Base-by-base conservation (phyloP, 2,329 filamentous ascomycete species). In the Diplocarpon rosae region DNA sequence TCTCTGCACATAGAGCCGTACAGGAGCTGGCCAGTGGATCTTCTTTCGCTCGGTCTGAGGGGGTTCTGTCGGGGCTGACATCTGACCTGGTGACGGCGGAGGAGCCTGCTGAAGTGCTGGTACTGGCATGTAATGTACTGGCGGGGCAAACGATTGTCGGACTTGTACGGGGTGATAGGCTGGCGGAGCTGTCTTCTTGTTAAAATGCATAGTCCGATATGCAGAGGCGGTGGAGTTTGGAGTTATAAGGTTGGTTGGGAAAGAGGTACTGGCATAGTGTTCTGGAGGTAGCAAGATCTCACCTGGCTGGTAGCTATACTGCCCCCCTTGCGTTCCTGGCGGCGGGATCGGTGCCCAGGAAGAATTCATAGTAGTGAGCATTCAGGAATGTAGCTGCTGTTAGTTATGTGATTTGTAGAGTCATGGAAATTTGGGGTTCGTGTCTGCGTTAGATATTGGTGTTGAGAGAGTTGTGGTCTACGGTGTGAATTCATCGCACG, bases 1-100 rank as follows among this genome's bases (percentile, higher is more conserved):
- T 59, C 88, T 80, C 59, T 88, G 83, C 28, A 96, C 90, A 66
- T 95, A 96, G 53, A 75, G 71, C 56, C 88, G 84, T 48, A 96
- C 86, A n/a, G 82, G 76, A 35, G 76, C 69, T 28, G 88, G 81
- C 82, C 87, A 96, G 56, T 83, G 78, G 57, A 83, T 80, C 68
- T 83, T 62, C 51, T 59, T 60, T 36, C 67, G 66, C 63, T 72
- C 70, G 63, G 55, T 48, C 61, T 55, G 36, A 59, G 50, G 49
- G 56, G 53, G 51, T 60, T 53, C 47, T 46, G 54, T 54, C 46
- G 59, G 47, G 42, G 52, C 49, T 27, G 49, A 58, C 39, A 42
- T 35, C 5, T 32, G 30, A 5, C 30, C 30, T 52, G 59, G 50
- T 35, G 45, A 35, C 34, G 47, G 51, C 51, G 58, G 47, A 39